Percentiles rank a stretch among this genome's conserved stretches.
Evolutionary conservation across 179 eudicot species (phyloP).

Genomic region (Spergularia azorica): DNA sequence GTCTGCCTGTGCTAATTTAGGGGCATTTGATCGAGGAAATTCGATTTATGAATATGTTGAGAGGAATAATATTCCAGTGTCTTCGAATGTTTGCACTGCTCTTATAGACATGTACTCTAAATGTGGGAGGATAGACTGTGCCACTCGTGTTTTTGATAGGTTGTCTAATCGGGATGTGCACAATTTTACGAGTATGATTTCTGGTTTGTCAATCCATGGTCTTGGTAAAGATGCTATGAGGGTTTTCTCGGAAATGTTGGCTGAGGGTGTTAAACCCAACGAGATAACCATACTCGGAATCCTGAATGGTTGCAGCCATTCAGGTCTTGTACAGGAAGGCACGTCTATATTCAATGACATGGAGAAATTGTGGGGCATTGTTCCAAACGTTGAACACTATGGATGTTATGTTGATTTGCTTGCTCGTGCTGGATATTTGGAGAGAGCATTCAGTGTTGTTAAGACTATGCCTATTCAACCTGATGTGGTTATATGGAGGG

Average conservation of each 20-base stretch:
- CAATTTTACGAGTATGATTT: conserved; percentile 74
- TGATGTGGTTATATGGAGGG: conserved; percentile 70
- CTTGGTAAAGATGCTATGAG: conserved; percentile 62
- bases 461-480: conserved; percentile 72
- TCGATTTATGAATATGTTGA: conserved; percentile 61
- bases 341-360: conserved; percentile 48
- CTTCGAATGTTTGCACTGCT: conserved; percentile 59
- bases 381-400: conserved; percentile 61
- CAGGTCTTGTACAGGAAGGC: conserved; percentile 61
- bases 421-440: conserved; percentile 72
- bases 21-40: conserved; percentile 62
- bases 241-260: conserved; percentile 57
- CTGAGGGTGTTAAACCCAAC: conserved; percentile 58
- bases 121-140: conserved; percentile 73
- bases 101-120: conserved; percentile 89
- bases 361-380: conserved; percentile 48
- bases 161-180: conserved; percentile 49
- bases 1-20: conserved; percentile 79
- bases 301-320: conserved; percentile 79
- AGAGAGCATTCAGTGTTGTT: conserved; percentile 55
- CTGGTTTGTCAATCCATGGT: conserved; percentile 76
- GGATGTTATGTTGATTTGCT: conserved; percentile 83
- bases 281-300: conserved; percentile 67
- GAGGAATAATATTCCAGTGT: conserved; percentile 35
- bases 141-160: conserved; percentile 45